Conservation (phyloP, 495 filamentous ascomycete genomes). For the Podospora fimiseda region DNA sequence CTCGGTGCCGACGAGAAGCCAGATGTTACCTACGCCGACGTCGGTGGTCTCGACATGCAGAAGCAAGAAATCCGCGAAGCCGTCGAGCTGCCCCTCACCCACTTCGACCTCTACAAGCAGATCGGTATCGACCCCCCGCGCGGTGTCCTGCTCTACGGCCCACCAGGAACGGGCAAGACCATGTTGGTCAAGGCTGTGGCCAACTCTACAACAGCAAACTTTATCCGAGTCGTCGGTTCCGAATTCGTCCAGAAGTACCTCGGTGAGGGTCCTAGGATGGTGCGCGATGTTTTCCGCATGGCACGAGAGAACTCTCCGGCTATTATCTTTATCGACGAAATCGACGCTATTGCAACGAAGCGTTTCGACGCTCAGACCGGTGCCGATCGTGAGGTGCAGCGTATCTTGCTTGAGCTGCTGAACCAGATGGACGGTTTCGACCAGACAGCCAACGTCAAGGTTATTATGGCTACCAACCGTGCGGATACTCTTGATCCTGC, state of each 20-base stretch:
- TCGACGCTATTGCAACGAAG: constrained; percentile 97
- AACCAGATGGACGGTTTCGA: constrained; percentile 99
- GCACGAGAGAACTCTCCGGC: constrained; percentile 94
- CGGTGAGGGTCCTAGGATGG: constrained; percentile 96
- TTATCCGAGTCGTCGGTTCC: constrained; percentile 95
- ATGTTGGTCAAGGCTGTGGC: constrained; percentile 99
- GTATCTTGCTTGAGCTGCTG: constrained; percentile 90
- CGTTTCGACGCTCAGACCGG: constrained; percentile 98
- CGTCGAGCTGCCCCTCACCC: constrained; percentile 90
- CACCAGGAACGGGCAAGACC: constrained; percentile 95
- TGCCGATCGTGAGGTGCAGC: constrained; percentile 95
- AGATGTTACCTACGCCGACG: constrained; percentile 96
- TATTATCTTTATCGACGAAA: constrained; percentile 99
- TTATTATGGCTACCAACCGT: constrained; percentile 99
- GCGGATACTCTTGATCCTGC: constrained; percentile 96
- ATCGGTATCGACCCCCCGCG: constrained; percentile 97
- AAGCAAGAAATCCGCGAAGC: constrained; percentile 99
- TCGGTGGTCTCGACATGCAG: constrained; percentile 98
- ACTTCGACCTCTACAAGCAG: constrained; percentile 97
- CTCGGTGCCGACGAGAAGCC: constrained; percentile 93
- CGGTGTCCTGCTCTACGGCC: constrained; percentile 91
- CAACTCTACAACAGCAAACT: constrained; percentile 95
- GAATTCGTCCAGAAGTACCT: constrained; percentile 99
- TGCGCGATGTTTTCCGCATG: constrained; percentile 98
- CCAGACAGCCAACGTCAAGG: constrained; percentile 96